phyloP scores from a whole-genome alignment of 805 yeast species.

The Yamadazyma sp. region DNA sequence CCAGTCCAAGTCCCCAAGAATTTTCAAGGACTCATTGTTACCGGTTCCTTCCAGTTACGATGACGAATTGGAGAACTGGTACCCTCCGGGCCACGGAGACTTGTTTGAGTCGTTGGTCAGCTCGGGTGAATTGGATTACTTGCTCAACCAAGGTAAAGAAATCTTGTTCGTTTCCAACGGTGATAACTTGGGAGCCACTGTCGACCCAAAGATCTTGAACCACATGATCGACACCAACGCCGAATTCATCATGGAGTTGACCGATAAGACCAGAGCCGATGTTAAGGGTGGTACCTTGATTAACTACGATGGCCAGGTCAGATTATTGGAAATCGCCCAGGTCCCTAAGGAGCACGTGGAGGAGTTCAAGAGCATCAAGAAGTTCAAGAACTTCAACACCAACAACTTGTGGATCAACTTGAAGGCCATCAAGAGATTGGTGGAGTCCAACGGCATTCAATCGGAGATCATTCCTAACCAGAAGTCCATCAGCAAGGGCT shows the following conservation, averaged over 20 bases:
- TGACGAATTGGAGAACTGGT: slow-evolving; percentile 86
- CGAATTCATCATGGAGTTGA: slow-evolving; percentile 97
- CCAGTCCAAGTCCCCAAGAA: slow-evolving; percentile 97
- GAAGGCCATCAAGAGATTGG: slow-evolving; percentile 89
- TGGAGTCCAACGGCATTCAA: slow-evolving; percentile 77
- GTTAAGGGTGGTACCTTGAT: slow-evolving; percentile 99
- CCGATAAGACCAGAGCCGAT: slow-evolving; percentile 98
- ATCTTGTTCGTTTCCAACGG: slow-evolving; percentile 94
- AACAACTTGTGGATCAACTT: slow-evolving; percentile 97
- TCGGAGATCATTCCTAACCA: slow-evolving; percentile 95
- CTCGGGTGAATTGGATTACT: slow-evolving; percentile 88
- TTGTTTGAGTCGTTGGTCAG: slow-evolving; percentile 85
- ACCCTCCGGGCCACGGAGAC: slow-evolving; percentile 99
- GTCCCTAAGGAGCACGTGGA: slow-evolving; percentile 98
- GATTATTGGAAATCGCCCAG: slow-evolving; percentile 95
- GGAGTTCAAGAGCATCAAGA: slow-evolving; percentile 96
- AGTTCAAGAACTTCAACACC: slow-evolving; percentile 97
- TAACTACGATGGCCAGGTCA: slow-evolving; percentile 91
- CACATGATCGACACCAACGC: slow-evolving; percentile 91
- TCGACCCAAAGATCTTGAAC: slow-evolving; percentile 82
- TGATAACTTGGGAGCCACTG: slow-evolving; percentile 98
- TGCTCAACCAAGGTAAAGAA: slow-evolving; percentile 92
- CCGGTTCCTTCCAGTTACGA: slow-evolving; percentile 84
- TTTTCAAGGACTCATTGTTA: slow-evolving; percentile 89
- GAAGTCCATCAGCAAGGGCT: slow-evolving; percentile 78